Evolutionary conservation across 2,329 filamentous ascomycete genomes (phyloP), one percentile per base, ranked within the genome.

Genomic region (Talaromyces sp.): DNA sequence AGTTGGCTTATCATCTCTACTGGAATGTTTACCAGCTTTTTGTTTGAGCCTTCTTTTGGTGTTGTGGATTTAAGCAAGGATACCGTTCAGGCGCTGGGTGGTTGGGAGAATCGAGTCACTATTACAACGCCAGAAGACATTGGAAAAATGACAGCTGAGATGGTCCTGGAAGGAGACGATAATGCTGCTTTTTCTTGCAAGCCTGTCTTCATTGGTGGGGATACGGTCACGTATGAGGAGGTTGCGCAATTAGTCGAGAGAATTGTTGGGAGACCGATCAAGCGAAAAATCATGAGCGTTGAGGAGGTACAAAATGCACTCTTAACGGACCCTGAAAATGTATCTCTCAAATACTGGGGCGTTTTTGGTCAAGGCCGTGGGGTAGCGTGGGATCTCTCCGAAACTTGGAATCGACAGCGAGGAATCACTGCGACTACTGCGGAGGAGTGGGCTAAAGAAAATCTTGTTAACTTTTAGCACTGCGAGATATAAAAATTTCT

Each of bases 21-120:
- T 11, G 87, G 87, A 0, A 75, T 90, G 56, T 90, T 90, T 62
- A 87, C 83, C 73, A 86, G 82, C 58, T 90, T 90, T 62, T 63
- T 90, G 16, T 89, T 90, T 62, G 77, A 85, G 52, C 65, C 72
- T 1, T 78, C 68, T 2, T 90, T 88, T 70, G 86, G 86, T 0
- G 77, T 88, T 4, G 83, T 90, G 0, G 80, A 85, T 61, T 55
- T 80, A 0, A 51, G 60, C 1, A 33, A 57, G 4, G 51, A 13
- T 75, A 40, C 64, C 1, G 76, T 85, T 1, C 74, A 80, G 9
- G 86, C 79, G 0, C 70, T 90, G 11, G 82, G 85, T 0, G 70
- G 77, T 29, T 89, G 85, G 86, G 80, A 83, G 8, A 86, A 82
- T 54, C 66, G 68, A 33, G 79, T 90, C 36, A 88, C 85, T 0